phyloP scores from a whole-genome alignment of 176 grass and related monocot species.

The Saccharum spontaneum region DNA sequence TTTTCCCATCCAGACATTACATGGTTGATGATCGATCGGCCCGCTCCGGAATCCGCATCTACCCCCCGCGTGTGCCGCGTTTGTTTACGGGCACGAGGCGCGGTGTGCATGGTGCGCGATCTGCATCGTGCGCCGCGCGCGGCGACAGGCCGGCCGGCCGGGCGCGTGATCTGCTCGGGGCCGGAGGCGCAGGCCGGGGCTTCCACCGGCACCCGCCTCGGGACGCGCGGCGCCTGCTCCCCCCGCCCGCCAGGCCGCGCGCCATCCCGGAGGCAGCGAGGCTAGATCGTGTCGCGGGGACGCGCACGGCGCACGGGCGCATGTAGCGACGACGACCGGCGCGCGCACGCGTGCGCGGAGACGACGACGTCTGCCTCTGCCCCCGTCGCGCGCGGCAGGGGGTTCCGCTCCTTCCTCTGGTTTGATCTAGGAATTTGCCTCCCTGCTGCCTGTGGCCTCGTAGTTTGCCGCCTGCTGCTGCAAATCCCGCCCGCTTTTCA shows the following conservation, averaged over 20 bases:
- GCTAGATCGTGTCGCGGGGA: neutral
- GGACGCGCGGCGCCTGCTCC: neutral
- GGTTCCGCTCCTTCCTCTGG: neutral
- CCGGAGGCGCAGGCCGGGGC: constrained; percentile 41
- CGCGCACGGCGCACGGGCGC: neutral
- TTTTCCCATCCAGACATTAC: constrained; percentile 44
- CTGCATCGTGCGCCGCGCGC: constrained; percentile 3
- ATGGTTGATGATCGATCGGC: constrained; percentile 14
- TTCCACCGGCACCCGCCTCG: constrained; percentile 56
- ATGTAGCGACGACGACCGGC: neutral
- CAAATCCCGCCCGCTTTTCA: constrained; percentile 30
- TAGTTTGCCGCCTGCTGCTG: neutral
- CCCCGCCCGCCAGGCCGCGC: too few relatives aligned
- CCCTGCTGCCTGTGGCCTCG: neutral
- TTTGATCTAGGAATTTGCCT: constrained; percentile 16
- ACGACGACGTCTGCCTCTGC: too few relatives aligned
- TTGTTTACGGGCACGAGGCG: neutral
- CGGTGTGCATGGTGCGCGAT: neutral
- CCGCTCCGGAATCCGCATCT: neutral
- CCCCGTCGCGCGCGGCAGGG: neutral
- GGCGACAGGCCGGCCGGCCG: neutral
- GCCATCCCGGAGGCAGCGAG: neutral
- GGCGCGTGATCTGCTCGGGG: constrained; percentile 35
- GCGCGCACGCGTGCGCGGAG: neutral
- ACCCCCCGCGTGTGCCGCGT: neutral